Evolutionary conservation across 768 basidiomycete species (phyloP), one percentile per base, ranked within the genome.

Genomic region (Calocera cornea): DNA sequence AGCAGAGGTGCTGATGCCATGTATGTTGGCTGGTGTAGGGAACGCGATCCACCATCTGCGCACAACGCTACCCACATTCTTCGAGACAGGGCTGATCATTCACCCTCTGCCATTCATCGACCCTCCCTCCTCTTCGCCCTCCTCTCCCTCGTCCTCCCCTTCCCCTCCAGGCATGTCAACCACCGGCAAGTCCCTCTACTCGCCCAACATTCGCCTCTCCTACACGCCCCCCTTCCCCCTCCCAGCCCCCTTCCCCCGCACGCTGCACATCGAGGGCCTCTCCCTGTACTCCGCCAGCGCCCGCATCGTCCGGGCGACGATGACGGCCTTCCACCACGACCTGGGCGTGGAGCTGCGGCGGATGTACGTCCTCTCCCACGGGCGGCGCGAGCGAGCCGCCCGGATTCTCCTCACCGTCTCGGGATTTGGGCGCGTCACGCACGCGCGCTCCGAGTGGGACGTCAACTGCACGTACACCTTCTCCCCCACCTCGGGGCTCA

Each of bases 401-500:
- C 76, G 81, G 24, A 75, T 91, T 0, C 81, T 82, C 1, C 76
- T 87, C 40, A 76, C 75, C 60, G 86, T 89, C 5, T 74, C 76
- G 11, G 89, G 90, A 0, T 79, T 76, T 1, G 82, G 82, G 1
- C 81, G 90, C 17, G 84, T 92, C 36, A 87, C 85, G 65, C 84
- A 86, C 17, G 79, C 81, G 12, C 73, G 69, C 0, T 81, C 81
- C n/a, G 83, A 88, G 73, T 91, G 89, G 89, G 82, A 87, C 69
- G 82, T 90, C 87, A 80, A 84, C 72, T 88, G 85, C 64, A 88
- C 86, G 31, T 92, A 92, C 75, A 78, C 79, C 0, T 90, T 91
- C 74, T 89, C 88, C 1, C 87, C 88, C 0, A 65, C 76, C 27
- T 83, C 83, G 0, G 90, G 87, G 3, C 80, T 86, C 44, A 85